Conservation (phyloP, 768 basidiomycete genomes). For the Lactarius hatsudake region DNA sequence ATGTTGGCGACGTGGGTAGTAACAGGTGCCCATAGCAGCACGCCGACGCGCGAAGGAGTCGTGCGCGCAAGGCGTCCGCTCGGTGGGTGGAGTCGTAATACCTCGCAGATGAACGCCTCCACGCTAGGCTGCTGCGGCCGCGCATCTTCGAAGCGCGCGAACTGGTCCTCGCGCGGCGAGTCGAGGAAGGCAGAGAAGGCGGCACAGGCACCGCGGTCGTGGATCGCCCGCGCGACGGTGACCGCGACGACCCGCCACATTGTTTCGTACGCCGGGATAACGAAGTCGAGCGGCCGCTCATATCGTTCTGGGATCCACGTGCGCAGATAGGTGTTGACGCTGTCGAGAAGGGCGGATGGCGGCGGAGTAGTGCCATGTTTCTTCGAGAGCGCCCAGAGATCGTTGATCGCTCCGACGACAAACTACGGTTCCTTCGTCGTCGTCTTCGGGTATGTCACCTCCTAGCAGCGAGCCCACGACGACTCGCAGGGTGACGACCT, state of each 20-base stretch:
- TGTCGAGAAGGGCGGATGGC: conserved; percentile 33
- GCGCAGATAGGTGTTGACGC: conserved; percentile 39
- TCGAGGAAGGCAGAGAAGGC: conserved; percentile 40
- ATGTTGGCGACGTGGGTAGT: conserved; percentile 31
- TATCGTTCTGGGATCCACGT: conserved; percentile 40
- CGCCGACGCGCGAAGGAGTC: conserved; percentile 1
- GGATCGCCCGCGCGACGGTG: conserved; percentile 39
- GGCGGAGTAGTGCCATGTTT: conserved; percentile 30
- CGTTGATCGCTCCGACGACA: conserved; percentile 44
- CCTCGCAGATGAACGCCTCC: conserved; percentile 42
- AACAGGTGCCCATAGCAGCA: conserved; percentile 8
- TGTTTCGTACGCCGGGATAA: conserved; percentile 61
- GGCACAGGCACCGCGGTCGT: conserved; percentile 31
- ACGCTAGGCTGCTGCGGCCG: conserved; percentile 32
- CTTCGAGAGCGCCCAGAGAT: conserved; percentile 49
- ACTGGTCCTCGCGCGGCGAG: conserved; percentile 34
- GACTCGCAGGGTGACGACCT: conserved; percentile 3
- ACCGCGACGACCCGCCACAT: conserved; percentile 59
- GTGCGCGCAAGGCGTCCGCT: conserved; percentile 45
- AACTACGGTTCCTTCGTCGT: background rate
- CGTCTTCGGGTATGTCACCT: conserved; percentile 18
- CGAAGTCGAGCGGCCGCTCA: conserved; percentile 46
- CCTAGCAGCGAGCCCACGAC: background rate
- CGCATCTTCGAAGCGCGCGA: conserved; percentile 28
- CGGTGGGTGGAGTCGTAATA: conserved; percentile 51